Evolutionary conservation across 148 eudicot genomes (phyloP).

Genomic region (Rhododendron henanense): DNA sequence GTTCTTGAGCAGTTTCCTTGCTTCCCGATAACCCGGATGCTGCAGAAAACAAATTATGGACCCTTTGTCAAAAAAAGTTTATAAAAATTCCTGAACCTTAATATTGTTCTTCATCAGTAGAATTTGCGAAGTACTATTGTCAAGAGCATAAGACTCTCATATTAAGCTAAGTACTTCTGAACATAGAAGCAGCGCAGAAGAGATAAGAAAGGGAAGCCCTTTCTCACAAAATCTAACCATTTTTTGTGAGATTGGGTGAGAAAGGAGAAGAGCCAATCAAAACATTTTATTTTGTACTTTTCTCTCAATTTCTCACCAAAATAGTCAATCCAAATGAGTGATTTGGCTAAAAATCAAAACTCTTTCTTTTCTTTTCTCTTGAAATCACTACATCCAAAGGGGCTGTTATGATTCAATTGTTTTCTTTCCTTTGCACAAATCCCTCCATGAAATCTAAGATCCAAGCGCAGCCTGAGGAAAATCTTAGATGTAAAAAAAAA

Average conservation of each 20-base stretch:
- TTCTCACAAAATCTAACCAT: no score
- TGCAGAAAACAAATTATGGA: background rate
- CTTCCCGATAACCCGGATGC: slow-evolving; percentile 46
- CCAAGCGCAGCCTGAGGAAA: background rate
- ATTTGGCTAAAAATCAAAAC: no score
- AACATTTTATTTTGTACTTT: no score
- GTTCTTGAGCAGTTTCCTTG: slow-evolving; percentile 36
- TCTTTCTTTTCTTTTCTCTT: no score
- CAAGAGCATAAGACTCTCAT: background rate
- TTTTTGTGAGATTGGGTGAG: no score
- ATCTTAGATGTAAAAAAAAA: background rate
- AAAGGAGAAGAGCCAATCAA: no score
- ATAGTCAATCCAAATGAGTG: no score
- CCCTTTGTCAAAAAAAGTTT: background rate
- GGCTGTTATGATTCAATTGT: background rate
- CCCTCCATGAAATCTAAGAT: background rate
- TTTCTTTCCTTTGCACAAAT: background rate
- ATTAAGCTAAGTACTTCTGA: no score
- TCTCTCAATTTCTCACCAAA: no score
- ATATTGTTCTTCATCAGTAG: background rate
- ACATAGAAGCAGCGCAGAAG: no score
- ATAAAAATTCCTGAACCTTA: background rate
- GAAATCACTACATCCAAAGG: no score
- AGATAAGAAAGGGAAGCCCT: no score
- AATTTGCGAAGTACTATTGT: background rate